Evolutionary conservation across 768 basidiomycete species (phyloP), one percentile per base, ranked within the genome.

Genomic region (Lactarius deliciosus): DNA sequence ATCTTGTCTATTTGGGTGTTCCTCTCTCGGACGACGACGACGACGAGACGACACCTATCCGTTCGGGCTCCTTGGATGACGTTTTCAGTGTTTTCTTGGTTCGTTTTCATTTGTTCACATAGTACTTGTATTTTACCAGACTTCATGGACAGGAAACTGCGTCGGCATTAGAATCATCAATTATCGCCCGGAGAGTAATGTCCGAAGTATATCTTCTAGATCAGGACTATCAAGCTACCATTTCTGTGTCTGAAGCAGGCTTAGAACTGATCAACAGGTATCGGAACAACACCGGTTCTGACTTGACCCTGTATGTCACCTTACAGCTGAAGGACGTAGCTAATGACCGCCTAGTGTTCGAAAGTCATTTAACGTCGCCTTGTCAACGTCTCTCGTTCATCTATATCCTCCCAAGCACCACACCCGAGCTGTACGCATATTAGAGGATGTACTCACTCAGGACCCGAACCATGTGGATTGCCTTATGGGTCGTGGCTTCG

Each of bases 381-480:
- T 96, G 15, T 89, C 87, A 2, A 88, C 86, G 0, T 86, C 92
- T 5, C 81, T 97, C 18, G 90, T 94, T 4, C 90, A 97, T 72
- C 81, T 91, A 58, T 92, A 86, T 75, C 87, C 96, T 34, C 96
- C 96, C 0, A 95, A 95, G 72, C 90, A 98, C 71, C 96, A 98
- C 74, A 71, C 79, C 13, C 86, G 89, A 60, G 96, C 97, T 1
- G 78, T 89, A 30, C 78, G 82, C 20, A 81, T 97, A 11, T 80
- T 98, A 25, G 85, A 91, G 38, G 85, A 88, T 5, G 81, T 96
- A 18, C 83, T 98, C 0, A 71, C 78, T 2, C 77, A 81, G 40
- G 85, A 88, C 45, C 85, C 90, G 0, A 72, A 83, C 60, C 89
- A 94, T 70, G 77, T 85, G 10, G 75, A 81, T 15, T 87, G 86